phyloP scores from a whole-genome alignment of 2,329 filamentous ascomycete genomes.

The Alternaria arbusti region DNA sequence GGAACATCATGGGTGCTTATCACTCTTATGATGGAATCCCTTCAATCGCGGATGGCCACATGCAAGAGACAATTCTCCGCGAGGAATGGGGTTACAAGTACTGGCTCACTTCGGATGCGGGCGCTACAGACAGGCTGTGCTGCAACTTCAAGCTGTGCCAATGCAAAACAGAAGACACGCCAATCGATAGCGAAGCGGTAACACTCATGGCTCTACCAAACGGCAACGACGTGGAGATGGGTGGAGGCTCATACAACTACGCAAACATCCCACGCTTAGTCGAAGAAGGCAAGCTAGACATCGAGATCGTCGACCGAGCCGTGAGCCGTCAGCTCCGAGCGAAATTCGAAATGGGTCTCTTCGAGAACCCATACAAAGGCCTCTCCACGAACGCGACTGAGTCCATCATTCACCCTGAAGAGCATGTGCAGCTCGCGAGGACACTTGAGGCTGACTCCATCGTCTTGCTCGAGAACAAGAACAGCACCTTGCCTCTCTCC shows the following conservation, averaged over 20 bases:
- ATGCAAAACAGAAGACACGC: slow-evolving; percentile 49
- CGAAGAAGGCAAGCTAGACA: slow-evolving; percentile 64
- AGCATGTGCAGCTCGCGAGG: slow-evolving; percentile 66
- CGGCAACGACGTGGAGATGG: slow-evolving; percentile 78
- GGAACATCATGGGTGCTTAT: slow-evolving; percentile 76
- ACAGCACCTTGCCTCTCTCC: slow-evolving; percentile 66
- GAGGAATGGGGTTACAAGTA: slow-evolving; percentile 77
- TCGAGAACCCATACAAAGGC: slow-evolving; percentile 71
- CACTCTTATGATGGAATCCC: slow-evolving; percentile 77
- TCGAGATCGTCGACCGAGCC: slow-evolving; percentile 67
- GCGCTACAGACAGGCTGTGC: slow-evolving; percentile 72
- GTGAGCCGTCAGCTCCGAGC: slow-evolving; percentile 69
- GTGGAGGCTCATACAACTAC: slow-evolving; percentile 73
- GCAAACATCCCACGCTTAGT: slow-evolving; percentile 70
- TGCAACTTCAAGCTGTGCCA: slow-evolving; percentile 69
- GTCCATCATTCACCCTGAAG: slow-evolving; percentile 67
- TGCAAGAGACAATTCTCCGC: slow-evolving; percentile 70
- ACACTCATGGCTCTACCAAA: slow-evolving; percentile 69
- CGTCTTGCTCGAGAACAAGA: slow-evolving; percentile 76
- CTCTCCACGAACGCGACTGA: slow-evolving; percentile 62
- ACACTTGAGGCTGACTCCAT: slow-evolving; percentile 72
- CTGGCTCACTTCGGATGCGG: slow-evolving; percentile 71
- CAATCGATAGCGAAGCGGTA: slow-evolving; percentile 70
- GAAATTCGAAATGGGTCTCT: slow-evolving; percentile 74
- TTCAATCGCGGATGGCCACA: slow-evolving; percentile 68